Percentiles rank a stretch among this genome's conserved stretches.
phyloP scores from a whole-genome alignment of 1,284 basidiomycete genomes.

The Salmacisia buchloeana region DNA sequence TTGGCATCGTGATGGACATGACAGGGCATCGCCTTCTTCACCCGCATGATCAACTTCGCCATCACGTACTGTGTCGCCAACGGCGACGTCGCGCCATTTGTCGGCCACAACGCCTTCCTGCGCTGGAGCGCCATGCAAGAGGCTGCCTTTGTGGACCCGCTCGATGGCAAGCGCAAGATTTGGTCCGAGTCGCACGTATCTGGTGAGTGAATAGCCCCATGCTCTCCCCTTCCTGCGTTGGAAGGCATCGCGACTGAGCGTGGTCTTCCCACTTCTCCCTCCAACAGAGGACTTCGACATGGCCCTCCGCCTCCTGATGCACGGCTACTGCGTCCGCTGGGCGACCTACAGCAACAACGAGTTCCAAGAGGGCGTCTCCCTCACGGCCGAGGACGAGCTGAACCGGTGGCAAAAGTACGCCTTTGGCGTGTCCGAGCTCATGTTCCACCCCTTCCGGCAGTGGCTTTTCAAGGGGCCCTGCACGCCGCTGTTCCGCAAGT shows the following conservation, averaged over 20 bases:
- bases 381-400: slow-evolving; percentile 67
- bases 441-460: slow-evolving; percentile 53
- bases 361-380: slow-evolving; percentile 81
- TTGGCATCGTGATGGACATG: too few relatives aligned
- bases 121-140: slow-evolving; percentile 79
- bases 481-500: slow-evolving; percentile 68
- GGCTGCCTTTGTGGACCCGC: slow-evolving; percentile 64
- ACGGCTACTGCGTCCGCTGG: slow-evolving; percentile 70
- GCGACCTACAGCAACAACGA: slow-evolving; percentile 72
- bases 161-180: slow-evolving; percentile 64
- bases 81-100: slow-evolving; percentile 61
- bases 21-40: slow-evolving; percentile 75
- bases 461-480: slow-evolving; percentile 72
- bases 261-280: not conserved
- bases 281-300: slow-evolving; percentile 68
- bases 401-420: slow-evolving; percentile 83
- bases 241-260: not conserved
- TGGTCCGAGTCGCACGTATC: slow-evolving; percentile 77
- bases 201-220: not conserved
- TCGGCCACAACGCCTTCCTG: slow-evolving; percentile 81
- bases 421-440: slow-evolving; percentile 59
- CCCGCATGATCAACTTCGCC: slow-evolving; percentile 26
- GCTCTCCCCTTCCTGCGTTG: not conserved
- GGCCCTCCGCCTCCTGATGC: slow-evolving; percentile 55
- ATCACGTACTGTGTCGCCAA: slow-evolving; percentile 53